phyloP scores from a whole-genome alignment of 2,329 filamentous ascomycete species.

The Colletotrichum agaves region DNA sequence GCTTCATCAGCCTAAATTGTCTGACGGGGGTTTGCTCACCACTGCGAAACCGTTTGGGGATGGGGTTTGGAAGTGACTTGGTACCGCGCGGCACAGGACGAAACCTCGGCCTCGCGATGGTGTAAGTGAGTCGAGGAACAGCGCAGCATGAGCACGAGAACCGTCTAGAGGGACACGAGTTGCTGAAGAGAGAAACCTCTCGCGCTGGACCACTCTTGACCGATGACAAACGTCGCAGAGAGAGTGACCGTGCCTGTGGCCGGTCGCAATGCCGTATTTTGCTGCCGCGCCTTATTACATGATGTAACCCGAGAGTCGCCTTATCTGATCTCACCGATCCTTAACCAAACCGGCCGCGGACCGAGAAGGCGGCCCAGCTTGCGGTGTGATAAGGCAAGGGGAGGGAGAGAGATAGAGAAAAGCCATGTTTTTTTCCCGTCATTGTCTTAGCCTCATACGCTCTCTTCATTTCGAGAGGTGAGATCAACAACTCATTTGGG shows the following conservation, averaged over 20 bases:
- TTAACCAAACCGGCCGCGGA: background rate
- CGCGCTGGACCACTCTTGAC: background rate
- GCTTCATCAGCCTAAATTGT: constrained; percentile 7
- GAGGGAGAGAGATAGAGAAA: background rate
- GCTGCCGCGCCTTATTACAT: constrained; percentile 3
- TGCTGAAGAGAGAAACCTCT: background rate
- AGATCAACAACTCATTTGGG: too few species aligned
- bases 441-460: constrained; percentile 31
- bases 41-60: constrained; percentile 4
- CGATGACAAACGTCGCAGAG: background rate
- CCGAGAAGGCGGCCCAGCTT: constrained; percentile 9
- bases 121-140: background rate
- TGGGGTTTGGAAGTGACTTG: background rate
- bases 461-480: constrained; percentile 5
- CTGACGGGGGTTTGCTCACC: background rate
- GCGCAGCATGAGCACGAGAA: background rate
- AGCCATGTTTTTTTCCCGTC: constrained; percentile 14
- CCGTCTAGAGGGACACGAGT: background rate
- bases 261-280: too few species aligned
- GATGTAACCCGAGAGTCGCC: background rate
- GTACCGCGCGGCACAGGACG: too few species aligned
- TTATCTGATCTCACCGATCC: constrained; percentile 3
- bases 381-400: background rate
- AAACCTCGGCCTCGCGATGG: background rate
- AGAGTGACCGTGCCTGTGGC: background rate